Evolutionary conservation across 108 stramenopile species (phyloP), one percentile per base, ranked within the genome.

Genomic region (Fistulifera pelliculosa): DNA sequence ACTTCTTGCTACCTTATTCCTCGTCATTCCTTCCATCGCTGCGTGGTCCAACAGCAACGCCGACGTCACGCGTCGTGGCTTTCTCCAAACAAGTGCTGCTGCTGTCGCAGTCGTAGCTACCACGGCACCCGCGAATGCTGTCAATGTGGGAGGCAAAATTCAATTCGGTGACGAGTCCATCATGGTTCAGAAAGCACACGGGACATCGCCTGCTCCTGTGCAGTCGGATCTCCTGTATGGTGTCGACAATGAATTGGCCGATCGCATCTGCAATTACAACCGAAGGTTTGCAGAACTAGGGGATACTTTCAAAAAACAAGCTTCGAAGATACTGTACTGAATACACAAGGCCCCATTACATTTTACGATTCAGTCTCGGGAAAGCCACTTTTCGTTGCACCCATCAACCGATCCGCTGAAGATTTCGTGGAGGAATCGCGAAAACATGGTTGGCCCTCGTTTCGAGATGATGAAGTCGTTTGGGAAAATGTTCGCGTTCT

Each of bases 301-400:
- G n/a, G 94, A 27, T 96, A 91, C 56, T 96, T 77, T 67, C 41
- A 24, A 41, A 63, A 58, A n/a, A 83, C 82, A 2, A 52, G 71
- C 16, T 81, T 83, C 45, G 73, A 78, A 45, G 65, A 78, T 11
- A 15, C n/a, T 25, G 26, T 10, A 15, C 8, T 6, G 18, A 28
- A 24, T 10, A 40, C 27, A 22, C 16, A 68, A 47, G 60, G 43
- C 42, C 74, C 71, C 10, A 62, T 86, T 17, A 80, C 77, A n/a
- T 96, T 81, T 62, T 96, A 93, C 60, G 95, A 96, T 68, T 80
- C 80, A 27, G 82, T 84, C 38, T 86, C 84, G 7, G 91, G 89
- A n/a, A 87, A 90, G 42, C 81, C 74, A 5, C 64, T 93, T 1
- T 93, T 93, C 66, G 74, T 77, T 5, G 86, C 89, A 1, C 81